Conservation (phyloP, 1,139 yeast genomes). For the Taiozyma sp. region DNA sequence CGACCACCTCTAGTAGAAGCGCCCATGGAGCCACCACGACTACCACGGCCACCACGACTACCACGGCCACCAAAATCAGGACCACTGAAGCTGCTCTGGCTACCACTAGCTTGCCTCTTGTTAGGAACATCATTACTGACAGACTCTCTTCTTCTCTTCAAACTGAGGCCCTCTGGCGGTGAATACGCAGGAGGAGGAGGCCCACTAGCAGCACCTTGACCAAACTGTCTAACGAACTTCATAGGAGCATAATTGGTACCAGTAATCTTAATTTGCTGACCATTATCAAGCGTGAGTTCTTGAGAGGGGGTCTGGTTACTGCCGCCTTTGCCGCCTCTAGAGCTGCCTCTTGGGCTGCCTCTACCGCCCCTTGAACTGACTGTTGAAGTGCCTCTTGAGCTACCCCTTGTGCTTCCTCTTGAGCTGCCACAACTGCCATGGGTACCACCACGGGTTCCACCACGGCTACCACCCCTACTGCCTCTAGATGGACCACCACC, state of each 20-base stretch:
- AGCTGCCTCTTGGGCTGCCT: not conserved
- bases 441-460: not conserved
- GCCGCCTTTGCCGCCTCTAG: constrained; percentile 1
- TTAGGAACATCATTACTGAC: not conserved
- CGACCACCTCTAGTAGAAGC: not conserved
- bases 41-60: constrained; percentile 6
- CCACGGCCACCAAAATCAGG: constrained; percentile 2
- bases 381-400: not conserved
- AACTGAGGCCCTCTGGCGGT: not conserved
- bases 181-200: not conserved
- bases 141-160: constrained; percentile 8
- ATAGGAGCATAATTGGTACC: constrained; percentile 15
- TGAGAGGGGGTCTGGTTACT: not conserved
- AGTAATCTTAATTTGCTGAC: constrained; percentile 6
- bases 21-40: not conserved
- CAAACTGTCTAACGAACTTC: constrained; percentile 10
- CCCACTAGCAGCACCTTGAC: not conserved
- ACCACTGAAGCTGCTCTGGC: not conserved
- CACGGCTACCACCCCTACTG: no score
- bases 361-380: no score
- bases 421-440: constrained; percentile 3
- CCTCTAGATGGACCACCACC: not conserved
- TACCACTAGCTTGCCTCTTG: constrained; percentile 1
- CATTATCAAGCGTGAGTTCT: not conserved
- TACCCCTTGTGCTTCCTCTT: not conserved